A percentile compares a stretch with the other conserved stretches of the same genome.
phyloP scores from a whole-genome alignment of 2,329 filamentous ascomycete species.

The Zymoseptoria passerinii region DNA sequence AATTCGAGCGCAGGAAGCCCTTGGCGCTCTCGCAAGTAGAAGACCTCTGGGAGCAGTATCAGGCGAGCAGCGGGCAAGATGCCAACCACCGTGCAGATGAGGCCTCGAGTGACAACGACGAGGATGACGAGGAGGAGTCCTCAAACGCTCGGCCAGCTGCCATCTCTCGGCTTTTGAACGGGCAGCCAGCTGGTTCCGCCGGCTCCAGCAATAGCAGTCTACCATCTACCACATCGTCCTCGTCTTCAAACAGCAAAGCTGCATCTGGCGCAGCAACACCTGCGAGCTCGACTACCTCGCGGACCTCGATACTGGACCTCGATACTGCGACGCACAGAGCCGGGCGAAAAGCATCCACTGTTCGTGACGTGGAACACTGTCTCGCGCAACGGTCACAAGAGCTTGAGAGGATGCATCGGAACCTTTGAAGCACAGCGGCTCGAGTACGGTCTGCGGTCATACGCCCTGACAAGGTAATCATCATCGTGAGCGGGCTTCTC shows the following conservation, averaged over 20 bases:
- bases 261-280: constrained; percentile 20
- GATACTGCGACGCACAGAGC: constrained; percentile 20
- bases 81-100: constrained; percentile 34
- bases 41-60: constrained; percentile 55
- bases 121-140: constrained; percentile 19
- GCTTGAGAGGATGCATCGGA: constrained; percentile 87
- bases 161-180: constrained; percentile 36
- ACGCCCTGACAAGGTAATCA: constrained; percentile 68
- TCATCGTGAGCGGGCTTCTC: neutral
- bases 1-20: constrained; percentile 61
- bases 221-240: constrained; percentile 17
- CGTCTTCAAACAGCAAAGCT: constrained; percentile 6
- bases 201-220: constrained; percentile 24
- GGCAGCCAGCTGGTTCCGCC: constrained; percentile 13
- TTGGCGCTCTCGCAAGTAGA: constrained; percentile 62
- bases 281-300: constrained; percentile 37
- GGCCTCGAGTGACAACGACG: constrained; percentile 18
- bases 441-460: constrained; percentile 62
- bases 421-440: constrained; percentile 79
- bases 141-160: constrained; percentile 32
- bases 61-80: constrained; percentile 29
- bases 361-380: constrained; percentile 94
- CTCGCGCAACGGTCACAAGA: constrained; percentile 51
- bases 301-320: constrained; percentile 33
- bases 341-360: constrained; percentile 51